Base-by-base conservation (phyloP, 164 flowering plant genomes). In the Stephania yunnanensis region DNA sequence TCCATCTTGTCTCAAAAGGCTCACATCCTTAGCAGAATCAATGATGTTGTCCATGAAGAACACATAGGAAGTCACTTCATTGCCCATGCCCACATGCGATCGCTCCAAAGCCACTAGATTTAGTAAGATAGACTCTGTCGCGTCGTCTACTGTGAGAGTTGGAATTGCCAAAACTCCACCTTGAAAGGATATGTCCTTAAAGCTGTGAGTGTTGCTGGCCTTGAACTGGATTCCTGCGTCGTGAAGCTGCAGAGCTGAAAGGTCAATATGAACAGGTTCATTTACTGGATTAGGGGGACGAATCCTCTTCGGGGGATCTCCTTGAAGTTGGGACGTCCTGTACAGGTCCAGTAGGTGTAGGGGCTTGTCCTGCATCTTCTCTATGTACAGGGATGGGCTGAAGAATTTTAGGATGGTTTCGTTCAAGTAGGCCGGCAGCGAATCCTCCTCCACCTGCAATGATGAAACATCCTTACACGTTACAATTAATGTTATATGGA, bases 31-130 rank as follows among this genome's bases (percentile, higher is more conserved):
- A 0, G 79, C 84, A 6, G 79, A 76, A 78, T 88, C 88, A 17
- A 89, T 84, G 55, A 89, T 80, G 78, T 83, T 82, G 78, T 88
- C 89, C 90, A 89, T 89, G 82, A 89, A 86, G 71, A 83, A 83
- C 1, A 87, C 76, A 75, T 82, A 88, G 1, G 88, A 81, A 0
- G 93, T 84, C 36, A 87, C 81, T 53, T 85, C 87, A 11, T 81
- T 83, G n/a, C 91, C 91, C 0, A 81, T 83, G 29, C 89, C 88
- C 1, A 80, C 86, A 48, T 88, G 88, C 71, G 80, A 80, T 1
- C 89, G 75, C 78, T 89, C 93, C 42, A 80, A 88, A 1, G 91
- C 91, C 19, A 89, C 86, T 6, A 87, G 87, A 77, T 89, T 89
- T 11, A 87, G 79, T 75, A 85, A 84, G 29, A 76, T 68, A 0